Evolutionary conservation across 805 yeast species (phyloP).

Genomic region (Lipomyces yamadae): DNA sequence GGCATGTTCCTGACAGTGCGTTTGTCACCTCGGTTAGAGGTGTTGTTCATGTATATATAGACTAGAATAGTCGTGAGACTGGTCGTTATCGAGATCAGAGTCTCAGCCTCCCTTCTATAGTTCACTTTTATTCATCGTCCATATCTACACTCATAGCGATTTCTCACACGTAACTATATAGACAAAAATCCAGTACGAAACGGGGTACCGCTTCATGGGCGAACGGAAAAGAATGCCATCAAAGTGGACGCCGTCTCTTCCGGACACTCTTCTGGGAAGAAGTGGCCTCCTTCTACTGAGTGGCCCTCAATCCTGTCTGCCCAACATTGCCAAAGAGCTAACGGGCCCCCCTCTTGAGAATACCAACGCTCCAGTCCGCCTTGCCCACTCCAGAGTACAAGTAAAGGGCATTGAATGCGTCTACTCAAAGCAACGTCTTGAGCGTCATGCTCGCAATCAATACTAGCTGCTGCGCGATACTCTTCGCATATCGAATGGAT

Average conservation of each 20-base stretch:
- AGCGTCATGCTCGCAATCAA: slow-evolving; percentile 26
- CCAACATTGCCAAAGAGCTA: slow-evolving; percentile 17
- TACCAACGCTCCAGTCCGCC: slow-evolving; percentile 27
- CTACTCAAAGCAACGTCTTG: slow-evolving; percentile 18
- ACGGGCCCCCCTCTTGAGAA: slow-evolving; percentile 10
- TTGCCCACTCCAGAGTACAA: slow-evolving; percentile 29
- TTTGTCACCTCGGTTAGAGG: no score
- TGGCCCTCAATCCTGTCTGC: slow-evolving; percentile 6
- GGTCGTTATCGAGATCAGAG: no score
- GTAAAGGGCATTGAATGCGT: slow-evolving; percentile 18
- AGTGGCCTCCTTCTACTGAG: slow-evolving; percentile 13
- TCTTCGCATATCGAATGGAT: slow-evolving; percentile 33
- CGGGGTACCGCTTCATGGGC: no score
- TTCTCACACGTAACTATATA: no score
- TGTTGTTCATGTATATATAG: no score
- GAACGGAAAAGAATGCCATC: not conserved
- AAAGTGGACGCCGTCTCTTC: not conserved
- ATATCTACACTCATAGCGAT: no score
- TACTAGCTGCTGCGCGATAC: slow-evolving; percentile 31
- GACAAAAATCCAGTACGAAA: no score
- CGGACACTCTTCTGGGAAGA: slow-evolving; percentile 14
- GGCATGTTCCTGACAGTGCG: no score
- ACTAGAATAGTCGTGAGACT: no score
- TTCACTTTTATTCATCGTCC: no score
- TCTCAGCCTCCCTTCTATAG: no score